Conservation (phyloP, 345 rosid species). For the Geranium rotundifolium region DNA sequence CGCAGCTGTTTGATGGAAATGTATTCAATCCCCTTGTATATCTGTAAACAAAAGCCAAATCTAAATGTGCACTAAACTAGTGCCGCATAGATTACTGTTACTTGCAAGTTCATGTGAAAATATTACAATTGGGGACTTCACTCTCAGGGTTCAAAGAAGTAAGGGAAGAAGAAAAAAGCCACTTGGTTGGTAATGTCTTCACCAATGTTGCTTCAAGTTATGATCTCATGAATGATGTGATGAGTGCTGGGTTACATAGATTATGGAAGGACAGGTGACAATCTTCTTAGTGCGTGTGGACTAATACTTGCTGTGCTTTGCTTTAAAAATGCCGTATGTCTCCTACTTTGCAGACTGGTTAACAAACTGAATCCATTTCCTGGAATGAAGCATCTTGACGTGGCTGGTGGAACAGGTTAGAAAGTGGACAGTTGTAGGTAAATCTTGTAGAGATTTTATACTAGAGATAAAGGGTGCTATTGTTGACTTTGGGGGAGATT, state of each 20-base stretch:
- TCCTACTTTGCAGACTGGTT: slow-evolving; percentile 45
- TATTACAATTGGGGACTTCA: neutral
- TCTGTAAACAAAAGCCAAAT: neutral
- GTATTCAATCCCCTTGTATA: no score
- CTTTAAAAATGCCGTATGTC: slow-evolving; percentile 5
- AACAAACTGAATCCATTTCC: slow-evolving; percentile 76
- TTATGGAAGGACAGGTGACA: slow-evolving; percentile 91
- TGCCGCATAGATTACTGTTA: neutral
- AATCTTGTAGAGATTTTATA: neutral
- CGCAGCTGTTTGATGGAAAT: neutral
- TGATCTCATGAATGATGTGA: slow-evolving; percentile 94
- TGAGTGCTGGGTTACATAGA: slow-evolving; percentile 90
- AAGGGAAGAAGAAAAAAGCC: slow-evolving; percentile 73
- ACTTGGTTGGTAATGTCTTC: slow-evolving; percentile 77
- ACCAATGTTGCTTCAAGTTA: slow-evolving; percentile 80
- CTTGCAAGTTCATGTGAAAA: neutral
- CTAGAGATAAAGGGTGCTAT: neutral
- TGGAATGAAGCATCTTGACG: slow-evolving; percentile 98
- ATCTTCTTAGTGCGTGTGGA: neutral
- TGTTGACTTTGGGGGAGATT: neutral
- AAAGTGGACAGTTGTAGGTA: neutral
- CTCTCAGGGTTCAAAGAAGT: slow-evolving; percentile 81
- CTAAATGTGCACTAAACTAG: neutral
- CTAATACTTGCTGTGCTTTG: slow-evolving; percentile 1
- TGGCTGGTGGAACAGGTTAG: slow-evolving; percentile 94